Evolutionary conservation across 2,329 filamentous ascomycete genomes (phyloP).

Genomic region (Mariannaea elegans): DNA sequence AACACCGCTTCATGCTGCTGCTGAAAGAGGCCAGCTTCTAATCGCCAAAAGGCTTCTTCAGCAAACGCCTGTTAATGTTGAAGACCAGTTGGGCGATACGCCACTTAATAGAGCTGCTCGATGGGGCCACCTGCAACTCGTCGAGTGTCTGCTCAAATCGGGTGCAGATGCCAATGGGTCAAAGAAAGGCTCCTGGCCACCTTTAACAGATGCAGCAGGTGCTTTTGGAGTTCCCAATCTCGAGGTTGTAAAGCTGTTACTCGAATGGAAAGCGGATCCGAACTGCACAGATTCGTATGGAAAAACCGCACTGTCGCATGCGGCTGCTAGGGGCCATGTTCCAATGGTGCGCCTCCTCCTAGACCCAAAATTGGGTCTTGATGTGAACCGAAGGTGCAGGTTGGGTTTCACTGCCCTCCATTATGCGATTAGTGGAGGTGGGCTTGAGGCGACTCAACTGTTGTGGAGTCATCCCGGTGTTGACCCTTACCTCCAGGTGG

Average conservation of each 20-base stretch:
- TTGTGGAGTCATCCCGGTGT: neutral
- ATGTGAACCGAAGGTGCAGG: neutral
- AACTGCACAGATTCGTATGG: neutral
- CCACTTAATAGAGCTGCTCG: neutral
- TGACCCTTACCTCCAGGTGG: neutral
- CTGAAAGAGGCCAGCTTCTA: neutral
- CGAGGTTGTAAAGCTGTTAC: neutral
- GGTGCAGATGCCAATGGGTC: neutral
- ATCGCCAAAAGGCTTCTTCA: neutral
- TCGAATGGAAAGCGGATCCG: neutral
- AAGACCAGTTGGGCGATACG: neutral
- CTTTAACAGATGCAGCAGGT: too few species aligned
- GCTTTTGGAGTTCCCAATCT: too few species aligned
- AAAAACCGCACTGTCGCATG: neutral
- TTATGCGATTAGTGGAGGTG: neutral
- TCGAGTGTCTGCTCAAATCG: neutral
- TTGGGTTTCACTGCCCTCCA: neutral
- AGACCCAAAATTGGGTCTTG: neutral
- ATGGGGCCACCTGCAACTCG: neutral
- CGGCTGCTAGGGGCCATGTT: neutral
- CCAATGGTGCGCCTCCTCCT: neutral
- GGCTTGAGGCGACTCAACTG: neutral
- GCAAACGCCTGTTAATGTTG: neutral
- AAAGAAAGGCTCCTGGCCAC: neutral
- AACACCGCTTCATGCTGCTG: neutral